Evolutionary conservation across 768 basidiomycete genomes (phyloP), one percentile per base, ranked within the genome.

Genomic region (Baorangia bicolor): DNA sequence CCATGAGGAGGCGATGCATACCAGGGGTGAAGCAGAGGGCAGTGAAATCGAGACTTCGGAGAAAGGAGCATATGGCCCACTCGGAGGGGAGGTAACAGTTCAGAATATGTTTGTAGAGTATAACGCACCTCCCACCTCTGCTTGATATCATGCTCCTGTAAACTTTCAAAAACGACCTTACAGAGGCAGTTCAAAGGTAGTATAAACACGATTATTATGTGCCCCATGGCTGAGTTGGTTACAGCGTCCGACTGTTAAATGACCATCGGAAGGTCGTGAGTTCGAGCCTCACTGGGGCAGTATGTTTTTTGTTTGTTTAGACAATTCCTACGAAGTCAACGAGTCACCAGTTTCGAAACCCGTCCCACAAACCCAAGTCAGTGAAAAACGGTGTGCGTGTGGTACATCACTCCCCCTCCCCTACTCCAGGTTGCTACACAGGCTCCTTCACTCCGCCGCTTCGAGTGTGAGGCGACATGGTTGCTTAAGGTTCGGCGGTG

Each of bases 211-310:
- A 2, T 1, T 4, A 4, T 2, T 34, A 28, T 35, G 31, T 78
- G 76, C 77, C 76, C 77, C 76, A 78, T 78, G 77, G 74, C 76
- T 78, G 74, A 78, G 75, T 74, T 76, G 77, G 75, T 77, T 67
- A 77, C 74, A 77, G 75, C 75, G 75, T 77, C 75, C 75, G 75
- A 77, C 75, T 77, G 75, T 77, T 77, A 75, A 31, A 30, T 34
- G 27, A 54, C 51, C 18, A 78, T 78, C 74, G 74, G 77, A 78
- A 78, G 76, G 78, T 77, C 76, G 75, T 74, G 76, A 77, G 76
- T 79, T 78, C 77, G 76, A 78, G 70, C 75, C 75, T 79, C 77
- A 74, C 72, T 78, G 76, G 77, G 78, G 77, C 76, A 78, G 76
- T 28, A 2, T 9, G 8, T 42, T 3, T 40, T 51, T 66, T 67